phyloP scores from a whole-genome alignment of 2,329 filamentous ascomycete species.

The Aspergillus floridensis region DNA sequence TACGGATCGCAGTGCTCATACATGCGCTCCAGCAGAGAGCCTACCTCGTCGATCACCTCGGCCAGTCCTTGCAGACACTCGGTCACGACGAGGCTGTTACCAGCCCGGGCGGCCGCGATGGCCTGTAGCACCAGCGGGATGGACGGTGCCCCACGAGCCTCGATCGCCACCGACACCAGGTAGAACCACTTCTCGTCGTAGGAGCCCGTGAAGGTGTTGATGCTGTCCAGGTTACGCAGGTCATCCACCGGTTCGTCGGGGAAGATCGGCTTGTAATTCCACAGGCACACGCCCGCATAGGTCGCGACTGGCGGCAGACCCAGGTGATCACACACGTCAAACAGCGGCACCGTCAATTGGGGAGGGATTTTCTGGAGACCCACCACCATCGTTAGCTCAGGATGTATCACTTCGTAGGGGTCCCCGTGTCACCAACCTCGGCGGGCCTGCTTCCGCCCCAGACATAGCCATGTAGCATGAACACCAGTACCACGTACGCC shows the following conservation, averaged over 20 bases:
- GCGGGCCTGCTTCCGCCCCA: conserved; percentile 78
- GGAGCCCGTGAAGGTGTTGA: conserved; percentile 89
- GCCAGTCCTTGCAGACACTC: conserved; percentile 77
- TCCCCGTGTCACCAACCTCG: conserved; percentile 54
- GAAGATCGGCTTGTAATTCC: conserved; percentile 96
- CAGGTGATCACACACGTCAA: conserved; percentile 71
- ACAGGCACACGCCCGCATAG: conserved; percentile 85
- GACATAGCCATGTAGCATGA: conserved; percentile 80
- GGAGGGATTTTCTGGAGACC: conserved; percentile 63
- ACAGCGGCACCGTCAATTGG: conserved; percentile 76
- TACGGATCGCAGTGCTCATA: conserved; percentile 93
- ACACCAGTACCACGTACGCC: conserved; percentile 74
- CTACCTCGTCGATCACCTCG: conserved; percentile 82
- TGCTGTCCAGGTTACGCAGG: conserved; percentile 81
- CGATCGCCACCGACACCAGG: conserved; percentile 89
- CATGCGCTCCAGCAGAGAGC: conserved; percentile 76
- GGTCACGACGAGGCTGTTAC: conserved; percentile 69
- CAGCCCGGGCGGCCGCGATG: conserved; percentile 71
- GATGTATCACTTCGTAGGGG: neutral
- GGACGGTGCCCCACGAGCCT: conserved; percentile 82
- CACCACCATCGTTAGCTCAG: conserved; percentile 1
- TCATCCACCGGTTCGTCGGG: conserved; percentile 75
- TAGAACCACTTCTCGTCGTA: conserved; percentile 99
- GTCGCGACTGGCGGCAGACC: conserved; percentile 91
- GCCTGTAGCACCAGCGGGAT: conserved; percentile 86